A percentile compares a stretch with the other conserved stretches of the same genome.
Conservation (phyloP, 208 protist genomes). For the Borovskyia barvae region DNA sequence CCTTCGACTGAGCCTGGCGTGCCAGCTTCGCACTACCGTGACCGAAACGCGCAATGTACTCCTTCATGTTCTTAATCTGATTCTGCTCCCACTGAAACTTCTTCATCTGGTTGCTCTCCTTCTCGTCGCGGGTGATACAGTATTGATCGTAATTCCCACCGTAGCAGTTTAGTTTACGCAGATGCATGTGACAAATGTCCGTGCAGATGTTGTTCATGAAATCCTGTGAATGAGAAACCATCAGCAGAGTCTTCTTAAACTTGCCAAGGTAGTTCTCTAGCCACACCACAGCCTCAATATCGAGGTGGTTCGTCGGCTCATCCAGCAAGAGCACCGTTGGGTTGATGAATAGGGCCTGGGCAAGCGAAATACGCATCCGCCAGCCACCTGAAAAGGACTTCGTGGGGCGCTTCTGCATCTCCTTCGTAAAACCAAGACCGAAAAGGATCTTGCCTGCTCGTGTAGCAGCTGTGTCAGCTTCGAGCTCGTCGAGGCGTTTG, state of each 20-base stretch:
- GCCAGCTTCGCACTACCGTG: conserved; percentile 95
- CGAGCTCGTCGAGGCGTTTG: conserved; percentile 91
- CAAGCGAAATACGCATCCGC: conserved; percentile 97
- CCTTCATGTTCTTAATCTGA: conserved; percentile 96
- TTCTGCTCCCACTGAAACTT: conserved; percentile 96
- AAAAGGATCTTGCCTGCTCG: conserved; percentile 91
- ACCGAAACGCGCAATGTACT: conserved; percentile 96
- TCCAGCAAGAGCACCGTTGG: conserved; percentile 96
- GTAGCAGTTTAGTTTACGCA: conserved; percentile 89
- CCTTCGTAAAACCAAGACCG: conserved; percentile 93
- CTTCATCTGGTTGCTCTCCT: conserved; percentile 96
- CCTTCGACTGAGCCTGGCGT: conserved; percentile 93
- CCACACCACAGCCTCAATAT: conserved; percentile 96
- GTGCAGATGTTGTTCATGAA: conserved; percentile 98
- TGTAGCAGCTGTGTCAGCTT: conserved; percentile 84
- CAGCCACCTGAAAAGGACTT: conserved; percentile 95
- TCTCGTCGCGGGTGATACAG: conserved; percentile 90
- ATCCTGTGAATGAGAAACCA: conserved; percentile 96
- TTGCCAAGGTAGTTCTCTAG: conserved; percentile 94
- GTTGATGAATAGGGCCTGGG: conserved; percentile 94
- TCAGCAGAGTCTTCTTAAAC: conserved; percentile 93
- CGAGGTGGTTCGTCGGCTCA: conserved; percentile 98
- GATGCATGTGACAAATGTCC: conserved; percentile 93
- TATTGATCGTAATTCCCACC: conserved; percentile 97
- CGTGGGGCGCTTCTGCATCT: conserved; percentile 80